phyloP scores from a whole-genome alignment of 1,284 basidiomycete genomes.

The Ustilago sp. region DNA sequence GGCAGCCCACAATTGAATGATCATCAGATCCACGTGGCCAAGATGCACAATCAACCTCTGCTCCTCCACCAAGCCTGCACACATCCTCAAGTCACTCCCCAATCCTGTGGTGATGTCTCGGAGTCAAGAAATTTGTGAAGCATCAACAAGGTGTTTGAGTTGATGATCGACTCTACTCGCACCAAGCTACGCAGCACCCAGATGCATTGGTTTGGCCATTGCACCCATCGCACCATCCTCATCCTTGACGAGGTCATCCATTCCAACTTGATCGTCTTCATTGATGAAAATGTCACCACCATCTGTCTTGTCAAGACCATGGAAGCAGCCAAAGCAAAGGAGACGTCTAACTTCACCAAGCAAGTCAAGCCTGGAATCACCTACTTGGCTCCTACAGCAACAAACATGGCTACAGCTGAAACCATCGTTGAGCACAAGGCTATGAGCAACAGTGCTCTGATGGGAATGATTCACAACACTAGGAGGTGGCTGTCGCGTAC shows the following conservation, averaged over 20 bases:
- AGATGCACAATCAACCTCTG: slow-evolving; percentile 52
- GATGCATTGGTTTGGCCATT: slow-evolving; percentile 30
- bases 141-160: slow-evolving; percentile 64
- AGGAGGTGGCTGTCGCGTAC: slow-evolving; percentile 30
- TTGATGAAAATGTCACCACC: background rate
- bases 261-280: slow-evolving; percentile 3
- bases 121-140: slow-evolving; percentile 54
- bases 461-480: slow-evolving; percentile 47
- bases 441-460: slow-evolving; percentile 28
- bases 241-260: background rate
- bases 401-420: slow-evolving; percentile 28
- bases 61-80: slow-evolving; percentile 66
- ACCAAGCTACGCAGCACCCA: slow-evolving; percentile 40
- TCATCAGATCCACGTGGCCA: slow-evolving; percentile 46
- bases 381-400: slow-evolving; percentile 35
- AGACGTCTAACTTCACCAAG: slow-evolving; percentile 20
- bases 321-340: slow-evolving; percentile 8
- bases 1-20: slow-evolving; percentile 37
- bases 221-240: slow-evolving; percentile 55
- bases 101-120: slow-evolving; percentile 38
- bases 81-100: slow-evolving; percentile 61
- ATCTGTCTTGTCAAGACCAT: slow-evolving; percentile 20
- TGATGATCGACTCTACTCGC: slow-evolving; percentile 60
- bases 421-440: slow-evolving; percentile 33
- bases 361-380: slow-evolving; percentile 22